phyloP scores from a whole-genome alignment of 2,329 filamentous ascomycete species.

The Malbranchea zuffiana region DNA sequence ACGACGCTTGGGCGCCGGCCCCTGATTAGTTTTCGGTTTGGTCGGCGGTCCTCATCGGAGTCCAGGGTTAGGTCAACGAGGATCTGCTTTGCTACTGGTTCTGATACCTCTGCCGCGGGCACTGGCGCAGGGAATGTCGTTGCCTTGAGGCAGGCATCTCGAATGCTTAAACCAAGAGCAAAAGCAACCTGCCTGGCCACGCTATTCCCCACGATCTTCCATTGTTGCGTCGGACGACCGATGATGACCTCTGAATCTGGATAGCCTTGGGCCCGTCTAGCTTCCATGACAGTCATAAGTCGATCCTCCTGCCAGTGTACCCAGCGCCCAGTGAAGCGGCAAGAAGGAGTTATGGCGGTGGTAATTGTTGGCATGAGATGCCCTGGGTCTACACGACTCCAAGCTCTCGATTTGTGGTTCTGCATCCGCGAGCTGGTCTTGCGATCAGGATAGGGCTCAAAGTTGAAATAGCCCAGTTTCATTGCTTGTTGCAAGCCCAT shows the following conservation, averaged over 20 bases:
- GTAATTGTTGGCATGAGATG: constrained; percentile 53
- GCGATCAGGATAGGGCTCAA: constrained; percentile 12
- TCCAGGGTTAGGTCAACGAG: too few species aligned
- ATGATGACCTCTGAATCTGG: constrained; percentile 60
- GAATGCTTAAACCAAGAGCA: constrained; percentile 52
- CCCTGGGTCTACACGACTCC: constrained; percentile 29
- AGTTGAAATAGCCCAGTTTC: constrained; percentile 16
- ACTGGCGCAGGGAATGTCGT: constrained; percentile 1
- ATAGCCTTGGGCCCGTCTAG: constrained; percentile 57
- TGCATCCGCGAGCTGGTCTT: not conserved
- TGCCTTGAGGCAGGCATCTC: constrained; percentile 43
- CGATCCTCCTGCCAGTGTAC: constrained; percentile 59
- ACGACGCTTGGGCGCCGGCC: constrained; percentile 5
- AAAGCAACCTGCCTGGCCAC: constrained; percentile 60
- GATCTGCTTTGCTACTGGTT: too few species aligned
- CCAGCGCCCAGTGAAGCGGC: constrained; percentile 44
- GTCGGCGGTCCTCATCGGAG: too few species aligned
- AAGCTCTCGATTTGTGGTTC: constrained; percentile 8
- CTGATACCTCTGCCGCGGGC: not conserved
- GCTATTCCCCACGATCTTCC: constrained; percentile 63
- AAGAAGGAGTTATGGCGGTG: constrained; percentile 42
- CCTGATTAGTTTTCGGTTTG: not conserved
- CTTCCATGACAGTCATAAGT: constrained; percentile 54
- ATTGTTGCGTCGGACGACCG: constrained; percentile 46
- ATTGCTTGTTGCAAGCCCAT: constrained; percentile 15